A percentile compares a stretch with the other conserved stretches of the same genome.
phyloP scores from a whole-genome alignment of 768 basidiomycete species.

The Lepiota brunneoincarnata region DNA sequence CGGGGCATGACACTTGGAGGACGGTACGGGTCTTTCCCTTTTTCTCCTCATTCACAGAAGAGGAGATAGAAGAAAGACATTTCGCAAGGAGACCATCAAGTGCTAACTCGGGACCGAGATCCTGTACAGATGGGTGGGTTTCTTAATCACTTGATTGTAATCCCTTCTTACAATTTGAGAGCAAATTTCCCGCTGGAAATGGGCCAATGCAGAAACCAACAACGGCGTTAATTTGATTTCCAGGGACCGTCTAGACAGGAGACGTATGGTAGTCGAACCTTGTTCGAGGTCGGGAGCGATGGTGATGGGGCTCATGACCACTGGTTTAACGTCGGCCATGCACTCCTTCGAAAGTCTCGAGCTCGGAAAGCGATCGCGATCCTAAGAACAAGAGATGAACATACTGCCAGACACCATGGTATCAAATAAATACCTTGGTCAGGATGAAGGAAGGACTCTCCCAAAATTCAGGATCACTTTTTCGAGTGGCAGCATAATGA shows the following conservation, averaged over 20 bases:
- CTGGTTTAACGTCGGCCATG: background rate
- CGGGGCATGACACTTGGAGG: constrained; percentile 1
- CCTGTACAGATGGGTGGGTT: constrained; percentile 19
- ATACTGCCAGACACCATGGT: constrained; percentile 19
- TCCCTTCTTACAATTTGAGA: constrained; percentile 39
- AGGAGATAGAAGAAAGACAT: constrained; percentile 7
- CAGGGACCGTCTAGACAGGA: constrained; percentile 35
- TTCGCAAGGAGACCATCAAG: constrained; percentile 42
- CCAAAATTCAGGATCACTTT: constrained; percentile 38
- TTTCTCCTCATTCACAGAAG: background rate
- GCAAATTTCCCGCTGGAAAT: constrained; percentile 46
- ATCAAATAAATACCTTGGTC: constrained; percentile 32
- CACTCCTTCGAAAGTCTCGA: background rate
- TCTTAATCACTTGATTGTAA: background rate
- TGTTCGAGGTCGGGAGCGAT: constrained; percentile 20
- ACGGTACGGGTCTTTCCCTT: background rate
- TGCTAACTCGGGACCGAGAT: constrained; percentile 31
- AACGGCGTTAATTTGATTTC: constrained; percentile 56
- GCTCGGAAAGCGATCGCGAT: background rate
- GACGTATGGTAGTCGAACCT: constrained; percentile 36
- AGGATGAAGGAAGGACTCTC: constrained; percentile 45
- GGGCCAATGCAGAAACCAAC: constrained; percentile 37
- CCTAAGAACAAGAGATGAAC: constrained; percentile 16
- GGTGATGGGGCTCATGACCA: constrained; percentile 1
- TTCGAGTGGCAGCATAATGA: constrained; percentile 40